Percentiles rank a stretch among this genome's conserved stretches.
Evolutionary conservation across 73 alveolate species (phyloP).

Genomic region (Uronychia setigera): DNA sequence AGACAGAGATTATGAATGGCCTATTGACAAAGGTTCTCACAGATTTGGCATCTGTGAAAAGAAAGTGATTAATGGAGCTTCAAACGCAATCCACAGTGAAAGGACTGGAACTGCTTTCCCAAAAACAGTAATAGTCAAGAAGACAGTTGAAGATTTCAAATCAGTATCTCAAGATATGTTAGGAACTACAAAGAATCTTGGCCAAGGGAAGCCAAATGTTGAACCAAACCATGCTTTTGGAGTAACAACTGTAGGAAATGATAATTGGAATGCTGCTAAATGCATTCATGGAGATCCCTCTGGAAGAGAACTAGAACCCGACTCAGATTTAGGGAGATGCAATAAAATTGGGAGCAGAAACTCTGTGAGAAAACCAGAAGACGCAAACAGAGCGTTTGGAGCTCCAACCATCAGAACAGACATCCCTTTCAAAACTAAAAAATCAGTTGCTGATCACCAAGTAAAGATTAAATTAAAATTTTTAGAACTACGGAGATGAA

Average conservation of each 20-base stretch:
- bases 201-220: slow-evolving; percentile 53
- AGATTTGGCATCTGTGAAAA: slow-evolving; percentile 61
- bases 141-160: slow-evolving; percentile 79
- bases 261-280: slow-evolving; percentile 80
- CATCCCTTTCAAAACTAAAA: slow-evolving; percentile 52
- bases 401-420: slow-evolving; percentile 84
- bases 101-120: slow-evolving; percentile 61
- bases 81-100: slow-evolving; percentile 68
- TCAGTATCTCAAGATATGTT: slow-evolving; percentile 61
- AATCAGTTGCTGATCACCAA: slow-evolving; percentile 75
- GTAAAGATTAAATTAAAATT: neutral
- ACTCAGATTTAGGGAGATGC: slow-evolving; percentile 74
- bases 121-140: slow-evolving; percentile 63
- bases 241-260: slow-evolving; percentile 21
- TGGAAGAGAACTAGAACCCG: slow-evolving; percentile 62
- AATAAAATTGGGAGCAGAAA: slow-evolving; percentile 44
- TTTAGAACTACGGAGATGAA: slow-evolving; percentile 83
- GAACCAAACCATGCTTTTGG: slow-evolving; percentile 74
- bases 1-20: slow-evolving; percentile 73
- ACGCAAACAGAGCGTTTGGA: slow-evolving; percentile 72
- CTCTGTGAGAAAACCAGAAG: slow-evolving; percentile 63
- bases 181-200: slow-evolving; percentile 74
- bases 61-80: slow-evolving; percentile 63
- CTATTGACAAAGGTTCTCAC: slow-evolving; percentile 46
- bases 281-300: slow-evolving; percentile 74